Base-by-base conservation (phyloP, 768 basidiomycete genomes). In the Candolleomyces eurysporus region DNA sequence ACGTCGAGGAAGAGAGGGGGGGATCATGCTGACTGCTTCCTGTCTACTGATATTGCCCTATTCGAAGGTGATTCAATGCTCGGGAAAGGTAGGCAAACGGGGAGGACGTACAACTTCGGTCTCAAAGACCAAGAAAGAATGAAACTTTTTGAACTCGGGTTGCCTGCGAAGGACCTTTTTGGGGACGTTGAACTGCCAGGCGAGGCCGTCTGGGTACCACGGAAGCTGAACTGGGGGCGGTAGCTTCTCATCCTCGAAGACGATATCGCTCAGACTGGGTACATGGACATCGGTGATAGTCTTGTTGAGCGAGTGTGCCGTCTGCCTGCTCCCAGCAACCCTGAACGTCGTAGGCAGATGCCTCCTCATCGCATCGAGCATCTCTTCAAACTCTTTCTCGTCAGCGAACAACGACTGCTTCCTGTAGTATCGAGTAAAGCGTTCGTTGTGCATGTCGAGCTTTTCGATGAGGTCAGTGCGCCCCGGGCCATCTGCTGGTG, bases 1-100 rank as follows among this genome's bases (percentile, higher is more conserved):
- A 98, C 93, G 59, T 94, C 92, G 39, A 99, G 84, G 66, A 98
- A 88, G 2, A 99, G 83, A 0, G 97, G 96, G 5, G 5, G 97
- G 97, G n/a, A 99, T 79, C 97, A 99, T 99, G 71, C 94, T 96
- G 61, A 99, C 97, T 17, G 94, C 95, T 74, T 99, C 97, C 73
- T 98, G 96, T 21, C 97, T 80, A 11, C 94, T 96, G 51, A 98
- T 82, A 67, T 99, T 99, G 51, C 97, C 96, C 94, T 96, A 52
- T 17, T 42, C 46, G 19, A 42, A 40, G 66, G 4, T 40, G 0
- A 31, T 14, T 4, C 16, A 11, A 42, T 13, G 21, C n/a, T 8
- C 22, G 19, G 57, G 51, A 65, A 52, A 16, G 30, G n/a, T 31
- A 13, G 9, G 43, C 40, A 26, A 21, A 17, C 21, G 16, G 36